Evolutionary conservation across 257 asterid genomes (phyloP).

Genomic region (Jasminum sambac): DNA sequence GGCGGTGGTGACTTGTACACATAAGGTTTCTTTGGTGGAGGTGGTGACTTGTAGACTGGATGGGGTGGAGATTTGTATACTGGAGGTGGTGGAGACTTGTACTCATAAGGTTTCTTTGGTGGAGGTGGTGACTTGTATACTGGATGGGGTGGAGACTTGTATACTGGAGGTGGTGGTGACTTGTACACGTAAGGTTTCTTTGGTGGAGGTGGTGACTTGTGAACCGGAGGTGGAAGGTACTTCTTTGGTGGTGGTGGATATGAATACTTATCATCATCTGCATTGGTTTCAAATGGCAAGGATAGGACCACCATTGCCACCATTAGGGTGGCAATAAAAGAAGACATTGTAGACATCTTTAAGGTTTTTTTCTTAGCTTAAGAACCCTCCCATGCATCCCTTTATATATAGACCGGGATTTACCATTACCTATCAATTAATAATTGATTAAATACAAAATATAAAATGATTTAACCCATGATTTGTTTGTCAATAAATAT

Average conservation of each 20-base stretch:
- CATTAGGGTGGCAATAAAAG: slow-evolving; percentile 27
- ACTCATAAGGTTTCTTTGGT: not conserved
- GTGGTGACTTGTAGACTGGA: slow-evolving; percentile 15
- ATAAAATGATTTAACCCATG: not conserved
- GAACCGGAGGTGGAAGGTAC: slow-evolving; percentile 23
- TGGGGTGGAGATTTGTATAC: slow-evolving; percentile 25
- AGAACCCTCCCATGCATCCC: slow-evolving; percentile 7
- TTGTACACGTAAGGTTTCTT: not conserved
- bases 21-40: slow-evolving; percentile 20
- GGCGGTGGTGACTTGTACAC: slow-evolving; percentile 21
- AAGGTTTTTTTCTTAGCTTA: slow-evolving; percentile 10
- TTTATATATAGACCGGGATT: slow-evolving; percentile 32
- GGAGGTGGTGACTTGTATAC: slow-evolving; percentile 27
- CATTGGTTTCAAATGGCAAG: slow-evolving; percentile 29
- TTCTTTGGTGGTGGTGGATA: slow-evolving; percentile 31
- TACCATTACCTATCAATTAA: slow-evolving; percentile 14
- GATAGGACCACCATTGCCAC: slow-evolving; percentile 32
- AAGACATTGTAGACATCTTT: slow-evolving; percentile 33
- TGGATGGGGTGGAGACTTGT: slow-evolving; percentile 21
- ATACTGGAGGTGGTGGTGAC: slow-evolving; percentile 16
- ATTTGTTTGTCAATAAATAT: slow-evolving; percentile 28
- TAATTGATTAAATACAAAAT: slow-evolving; percentile 8
- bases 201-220: slow-evolving; percentile 34
- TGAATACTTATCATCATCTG: slow-evolving; percentile 28
- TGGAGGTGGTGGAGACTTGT: slow-evolving; percentile 23